These are phyloP conservation scores for Oryza coarctata DNA, from an alignment of 176 grass and related monocot species.

Conservation along the genomic window DNA sequence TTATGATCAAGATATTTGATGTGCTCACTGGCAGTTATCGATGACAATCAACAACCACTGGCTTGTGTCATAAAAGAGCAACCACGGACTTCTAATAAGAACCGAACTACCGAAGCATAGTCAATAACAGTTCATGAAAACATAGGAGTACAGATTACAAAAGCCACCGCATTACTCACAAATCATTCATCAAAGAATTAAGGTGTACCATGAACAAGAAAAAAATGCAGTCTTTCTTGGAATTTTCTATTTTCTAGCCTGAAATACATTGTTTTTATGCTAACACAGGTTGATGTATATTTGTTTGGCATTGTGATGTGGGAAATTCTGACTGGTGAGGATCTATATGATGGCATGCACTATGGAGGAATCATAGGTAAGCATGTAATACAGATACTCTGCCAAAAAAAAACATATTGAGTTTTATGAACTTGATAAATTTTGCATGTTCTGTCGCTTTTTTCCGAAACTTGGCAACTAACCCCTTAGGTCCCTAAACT, in stretches of 20 bases:
- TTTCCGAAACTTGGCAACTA: not conserved
- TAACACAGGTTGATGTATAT: conserved; percentile 79
- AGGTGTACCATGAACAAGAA: not conserved
- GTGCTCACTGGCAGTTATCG: not conserved
- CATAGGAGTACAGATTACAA: not conserved
- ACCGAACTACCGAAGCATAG: not conserved
- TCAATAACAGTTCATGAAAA: not conserved
- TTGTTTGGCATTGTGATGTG: conserved; percentile 93
- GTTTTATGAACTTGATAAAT: not conserved
- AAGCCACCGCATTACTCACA: not conserved
- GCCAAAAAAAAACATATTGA: not conserved
- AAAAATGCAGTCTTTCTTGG: not conserved
- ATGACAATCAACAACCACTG: not conserved
- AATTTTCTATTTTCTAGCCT: conserved; percentile 9
- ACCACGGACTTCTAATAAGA: not conserved
- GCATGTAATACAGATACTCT: conserved; percentile 9
- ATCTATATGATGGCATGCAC: conserved; percentile 85
- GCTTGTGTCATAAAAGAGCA: not conserved
- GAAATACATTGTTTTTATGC: conserved; percentile 9
- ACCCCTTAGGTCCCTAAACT: not conserved
- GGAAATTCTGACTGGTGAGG: conserved; percentile 91
- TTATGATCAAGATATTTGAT: not conserved
- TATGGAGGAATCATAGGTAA: conserved; percentile 94
- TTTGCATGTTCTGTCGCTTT: not conserved
- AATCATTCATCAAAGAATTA: not conserved